A percentile compares a stretch with the other conserved stretches of the same genome.
Conservation (phyloP, 768 basidiomycete species). For the Lentinula raphanica region DNA sequence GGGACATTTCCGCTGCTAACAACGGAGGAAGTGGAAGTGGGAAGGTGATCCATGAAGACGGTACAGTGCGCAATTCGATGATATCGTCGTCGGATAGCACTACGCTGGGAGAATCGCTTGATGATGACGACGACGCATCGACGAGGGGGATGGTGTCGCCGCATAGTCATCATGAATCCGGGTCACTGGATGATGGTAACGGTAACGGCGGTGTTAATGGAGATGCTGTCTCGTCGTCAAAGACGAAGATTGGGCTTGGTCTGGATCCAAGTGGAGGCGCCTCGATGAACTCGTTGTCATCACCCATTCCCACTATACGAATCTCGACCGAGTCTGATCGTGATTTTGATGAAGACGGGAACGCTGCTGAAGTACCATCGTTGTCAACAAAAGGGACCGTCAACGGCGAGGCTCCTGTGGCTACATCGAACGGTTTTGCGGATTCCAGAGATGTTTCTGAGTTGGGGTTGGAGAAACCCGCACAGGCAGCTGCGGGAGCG, state of each 20-base stretch:
- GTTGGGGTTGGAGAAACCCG: conserved; percentile 36
- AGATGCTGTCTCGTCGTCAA: not conserved
- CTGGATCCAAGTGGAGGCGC: not conserved
- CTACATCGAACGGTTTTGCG: not conserved
- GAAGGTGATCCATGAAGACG: conserved; percentile 28
- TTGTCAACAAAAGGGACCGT: conserved; percentile 22
- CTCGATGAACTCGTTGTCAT: conserved; percentile 5
- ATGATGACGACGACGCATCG: conserved; percentile 65
- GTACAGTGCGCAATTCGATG: conserved; percentile 15
- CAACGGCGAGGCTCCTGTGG: not conserved
- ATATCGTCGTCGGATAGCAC: conserved; percentile 16
- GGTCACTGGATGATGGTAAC: not conserved
- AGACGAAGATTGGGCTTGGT: not conserved
- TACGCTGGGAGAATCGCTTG: conserved; percentile 19
- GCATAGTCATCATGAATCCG: conserved; percentile 13
- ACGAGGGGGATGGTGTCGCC: conserved; percentile 55
- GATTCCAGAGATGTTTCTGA: not conserved
- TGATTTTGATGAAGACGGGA: conserved; percentile 32
- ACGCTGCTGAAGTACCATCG: conserved; percentile 21
- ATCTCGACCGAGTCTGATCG: conserved; percentile 70
- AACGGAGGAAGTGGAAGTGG: conserved; percentile 71
- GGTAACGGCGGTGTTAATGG: not conserved
- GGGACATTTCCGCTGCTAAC: conserved; percentile 47
- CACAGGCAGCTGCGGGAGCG: conserved; percentile 47
- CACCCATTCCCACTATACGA: conserved; percentile 62